These are phyloP conservation scores for Zoysia pacifica DNA, from an alignment of 176 grass and related monocot species.

Conservation along the genomic window DNA sequence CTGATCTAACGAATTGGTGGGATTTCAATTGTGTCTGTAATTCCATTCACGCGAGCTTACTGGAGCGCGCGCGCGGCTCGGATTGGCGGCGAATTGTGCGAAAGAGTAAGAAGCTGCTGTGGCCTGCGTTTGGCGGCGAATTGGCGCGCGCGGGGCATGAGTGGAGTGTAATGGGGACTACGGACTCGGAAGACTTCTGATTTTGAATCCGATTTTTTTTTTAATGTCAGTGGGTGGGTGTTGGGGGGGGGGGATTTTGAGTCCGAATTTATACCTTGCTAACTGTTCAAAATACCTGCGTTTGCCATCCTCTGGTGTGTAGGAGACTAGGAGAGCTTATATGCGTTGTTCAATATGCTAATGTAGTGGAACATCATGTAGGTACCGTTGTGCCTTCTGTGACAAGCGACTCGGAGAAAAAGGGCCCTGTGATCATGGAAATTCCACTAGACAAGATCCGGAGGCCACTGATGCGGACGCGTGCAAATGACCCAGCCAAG, in stretches of 20 bases:
- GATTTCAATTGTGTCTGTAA: slow-evolving; percentile 2
- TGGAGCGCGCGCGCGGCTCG: background rate
- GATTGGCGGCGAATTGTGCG: background rate
- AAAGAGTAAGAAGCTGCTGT: background rate
- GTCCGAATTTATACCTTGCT: background rate
- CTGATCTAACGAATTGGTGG: background rate
- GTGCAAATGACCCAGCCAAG: slow-evolving; percentile 78
- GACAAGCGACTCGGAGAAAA: slow-evolving; percentile 44
- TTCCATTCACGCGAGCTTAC: background rate
- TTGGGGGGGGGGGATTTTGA: background rate
- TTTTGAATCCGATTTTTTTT: too few species aligned
- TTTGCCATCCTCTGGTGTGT: background rate
- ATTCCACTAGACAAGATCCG: slow-evolving; percentile 76
- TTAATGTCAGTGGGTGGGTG: too few species aligned
- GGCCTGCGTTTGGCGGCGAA: too few species aligned
- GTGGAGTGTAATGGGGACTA: too few species aligned
- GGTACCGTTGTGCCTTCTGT: slow-evolving; percentile 32
- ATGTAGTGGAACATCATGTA: slow-evolving; percentile 13
- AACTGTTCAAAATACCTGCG: background rate
- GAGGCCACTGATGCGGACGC: slow-evolving; percentile 79
- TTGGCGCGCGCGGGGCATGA: too few species aligned
- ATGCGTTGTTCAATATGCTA: background rate
- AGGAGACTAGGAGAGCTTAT: background rate
- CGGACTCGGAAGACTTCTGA: too few species aligned
- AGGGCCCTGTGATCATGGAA: slow-evolving; percentile 75